Conservation (phyloP, 306 rosid genomes). For the Citrullus mucosospermus region DNA sequence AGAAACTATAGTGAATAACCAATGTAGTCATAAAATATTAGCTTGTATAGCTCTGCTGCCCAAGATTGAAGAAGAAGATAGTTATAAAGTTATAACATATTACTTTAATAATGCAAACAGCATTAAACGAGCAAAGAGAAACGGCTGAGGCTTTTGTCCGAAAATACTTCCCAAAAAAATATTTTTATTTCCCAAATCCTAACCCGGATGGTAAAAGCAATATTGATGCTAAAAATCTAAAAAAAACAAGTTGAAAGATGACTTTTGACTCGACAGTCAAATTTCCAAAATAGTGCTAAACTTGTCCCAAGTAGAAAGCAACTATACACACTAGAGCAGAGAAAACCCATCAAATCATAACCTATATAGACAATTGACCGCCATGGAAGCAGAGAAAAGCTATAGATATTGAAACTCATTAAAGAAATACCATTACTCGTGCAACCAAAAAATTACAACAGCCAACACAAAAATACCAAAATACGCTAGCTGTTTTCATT, state of each 20-base stretch:
- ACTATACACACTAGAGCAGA: not conserved
- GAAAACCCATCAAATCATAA: not conserved
- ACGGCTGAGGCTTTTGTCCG: not conserved
- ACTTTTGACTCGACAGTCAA: not conserved
- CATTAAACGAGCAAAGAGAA: not conserved
- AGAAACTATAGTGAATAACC: not conserved
- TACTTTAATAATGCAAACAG: not conserved
- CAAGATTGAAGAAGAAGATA: not conserved
- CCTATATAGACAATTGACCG: not conserved
- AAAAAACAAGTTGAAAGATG: not conserved
- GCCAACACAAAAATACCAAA: not conserved
- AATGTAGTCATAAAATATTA: not conserved
- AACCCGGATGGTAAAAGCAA: not conserved
- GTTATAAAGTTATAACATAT: not conserved
- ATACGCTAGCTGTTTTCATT: not conserved
- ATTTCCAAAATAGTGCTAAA: not conserved
- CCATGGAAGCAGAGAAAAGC: not conserved
- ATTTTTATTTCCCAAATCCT: not conserved
- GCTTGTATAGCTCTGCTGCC: not conserved
- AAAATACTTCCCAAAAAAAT: not conserved
- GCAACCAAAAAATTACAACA: not conserved
- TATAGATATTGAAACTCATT: not conserved
- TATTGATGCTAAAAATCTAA: not conserved
- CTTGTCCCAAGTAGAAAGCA: not conserved
- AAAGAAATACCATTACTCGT: not conserved